Percentiles rank a stretch among this genome's conserved stretches.
phyloP scores from a whole-genome alignment of 2,329 filamentous ascomycete genomes.

The Lachnellula subtilissima region DNA sequence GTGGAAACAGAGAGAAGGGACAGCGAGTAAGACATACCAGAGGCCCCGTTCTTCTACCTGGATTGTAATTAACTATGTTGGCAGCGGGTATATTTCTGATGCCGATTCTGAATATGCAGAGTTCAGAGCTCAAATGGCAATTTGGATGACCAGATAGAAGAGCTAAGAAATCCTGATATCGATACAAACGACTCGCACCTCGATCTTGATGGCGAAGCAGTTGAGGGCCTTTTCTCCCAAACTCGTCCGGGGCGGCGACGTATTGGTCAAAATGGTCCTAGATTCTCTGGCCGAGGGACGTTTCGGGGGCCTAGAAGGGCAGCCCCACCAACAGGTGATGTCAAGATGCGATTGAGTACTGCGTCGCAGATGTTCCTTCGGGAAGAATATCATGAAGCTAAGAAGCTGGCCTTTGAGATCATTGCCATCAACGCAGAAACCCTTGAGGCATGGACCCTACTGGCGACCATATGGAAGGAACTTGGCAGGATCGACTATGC shows the following conservation, averaged over 20 bases:
- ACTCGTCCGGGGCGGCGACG: not conserved
- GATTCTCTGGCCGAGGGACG: conserved; percentile 4
- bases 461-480: conserved; percentile 58
- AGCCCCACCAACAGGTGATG: conserved; percentile 65
- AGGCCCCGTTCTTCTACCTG: too few species aligned
- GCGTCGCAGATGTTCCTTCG: conserved; percentile 65
- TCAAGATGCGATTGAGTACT: conserved; percentile 61
- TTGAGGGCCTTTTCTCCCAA: not conserved
- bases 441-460: conserved; percentile 58
- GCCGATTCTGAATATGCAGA: conserved; percentile 40
- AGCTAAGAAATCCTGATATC: conserved; percentile 7
- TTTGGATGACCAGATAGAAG: conserved; percentile 29
- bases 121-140: conserved; percentile 36
- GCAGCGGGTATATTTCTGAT: conserved; percentile 23
- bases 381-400: conserved; percentile 54
- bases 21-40: not conserved
- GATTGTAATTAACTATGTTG: not conserved
- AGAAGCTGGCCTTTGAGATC: conserved; percentile 55
- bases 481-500: conserved; percentile 53
- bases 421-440: conserved; percentile 66
- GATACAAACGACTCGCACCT: not conserved
- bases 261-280: conserved; percentile 3
- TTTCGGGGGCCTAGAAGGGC: conserved; percentile 45
- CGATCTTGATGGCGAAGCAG: conserved; percentile 6
- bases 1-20: not conserved